phyloP scores from a whole-genome alignment of 345 rosid genomes.

The Cardamine occulta region DNA sequence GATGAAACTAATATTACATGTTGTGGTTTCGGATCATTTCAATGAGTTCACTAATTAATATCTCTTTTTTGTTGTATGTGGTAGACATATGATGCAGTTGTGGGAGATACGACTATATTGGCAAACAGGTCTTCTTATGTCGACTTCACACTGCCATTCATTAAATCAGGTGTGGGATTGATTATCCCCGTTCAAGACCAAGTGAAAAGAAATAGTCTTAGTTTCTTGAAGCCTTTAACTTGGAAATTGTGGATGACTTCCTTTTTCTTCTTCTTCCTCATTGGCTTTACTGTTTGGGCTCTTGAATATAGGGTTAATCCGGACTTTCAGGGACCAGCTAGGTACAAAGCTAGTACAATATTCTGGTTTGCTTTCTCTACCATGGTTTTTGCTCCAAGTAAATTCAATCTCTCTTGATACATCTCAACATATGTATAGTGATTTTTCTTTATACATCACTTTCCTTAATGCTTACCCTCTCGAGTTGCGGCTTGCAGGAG shows the following conservation, averaged over 20 bases:
- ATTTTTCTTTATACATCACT: not conserved
- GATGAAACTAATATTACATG: too few relatives aligned
- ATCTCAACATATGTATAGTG: not conserved
- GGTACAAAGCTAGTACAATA: slow-evolving; percentile 53
- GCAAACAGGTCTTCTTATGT: slow-evolving; percentile 59
- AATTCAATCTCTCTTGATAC: not conserved
- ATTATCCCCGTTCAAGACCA: slow-evolving; percentile 45
- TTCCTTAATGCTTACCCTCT: not conserved
- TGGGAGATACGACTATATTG: slow-evolving; percentile 65
- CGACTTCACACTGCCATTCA: slow-evolving; percentile 68
- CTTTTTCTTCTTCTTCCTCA: slow-evolving; percentile 2
- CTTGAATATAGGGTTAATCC: slow-evolving; percentile 33
- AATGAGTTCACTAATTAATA: not conserved
- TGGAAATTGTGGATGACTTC: slow-evolving; percentile 55
- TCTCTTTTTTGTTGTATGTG: not conserved
- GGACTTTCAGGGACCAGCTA: slow-evolving; percentile 51
- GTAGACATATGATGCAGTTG: slow-evolving; percentile 58
- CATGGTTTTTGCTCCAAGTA: slow-evolving; percentile 57
- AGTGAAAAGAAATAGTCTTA: slow-evolving; percentile 49
- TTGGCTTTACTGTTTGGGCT: not conserved
- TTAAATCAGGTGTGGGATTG: slow-evolving; percentile 64
- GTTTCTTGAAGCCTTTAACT: slow-evolving; percentile 62
- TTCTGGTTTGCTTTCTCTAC: slow-evolving; percentile 82
- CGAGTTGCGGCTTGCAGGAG: slow-evolving; percentile 43
- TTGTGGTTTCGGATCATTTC: too few relatives aligned